Evolutionary conservation across 1,284 basidiomycete species (phyloP), one percentile per base, ranked within the genome.

Genomic region (Tremellales sp.): DNA sequence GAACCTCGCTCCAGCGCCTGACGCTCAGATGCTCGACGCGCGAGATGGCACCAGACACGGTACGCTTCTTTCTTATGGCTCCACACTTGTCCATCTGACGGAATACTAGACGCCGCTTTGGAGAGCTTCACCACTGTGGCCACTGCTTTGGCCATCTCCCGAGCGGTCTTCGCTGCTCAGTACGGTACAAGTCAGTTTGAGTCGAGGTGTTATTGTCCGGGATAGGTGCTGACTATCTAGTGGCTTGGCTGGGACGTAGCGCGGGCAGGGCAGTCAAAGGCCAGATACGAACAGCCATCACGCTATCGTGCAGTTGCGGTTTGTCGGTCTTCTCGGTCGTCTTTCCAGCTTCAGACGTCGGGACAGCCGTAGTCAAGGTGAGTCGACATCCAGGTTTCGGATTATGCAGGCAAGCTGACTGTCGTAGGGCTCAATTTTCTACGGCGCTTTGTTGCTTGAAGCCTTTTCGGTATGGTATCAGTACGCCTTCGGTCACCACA

Each of bases 51-150:
- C 33, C 13, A 36, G 19, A 15, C 33, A 36, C 19, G 33, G 33
- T 36, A 36, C 13, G 13, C 19, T 15, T 15, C n/a, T n/a, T n/a
- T n/a, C n/a, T n/a, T n/a, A n/a, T n/a, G n/a, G n/a, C n/a, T n/a
- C n/a, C n/a, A n/a, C n/a, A n/a, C n/a, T n/a, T n/a, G 29, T 31
- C 8, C 15, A 36, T 5, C 6, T n/a, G 13, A 36, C 6, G 15
- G 15, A 4, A 36, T 36, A 15, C 15, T 36, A 36, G 33, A 36
- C 15, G 33, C 33, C 13, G 33, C 33, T 1, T 31, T 40, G 4
- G 48, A 56, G 24, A 58, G 57, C 46, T 67, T 61, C 48, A 47
- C 45, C 4, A 61, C 63, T 15, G 60, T 65, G 4, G 39, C 50
- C 1, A 48, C 58, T 11, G 54, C 62, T 5, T 54, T 57, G 39